phyloP scores from a whole-genome alignment of 2,329 filamentous ascomycete genomes.

The Pseudogymnoascus sp. region DNA sequence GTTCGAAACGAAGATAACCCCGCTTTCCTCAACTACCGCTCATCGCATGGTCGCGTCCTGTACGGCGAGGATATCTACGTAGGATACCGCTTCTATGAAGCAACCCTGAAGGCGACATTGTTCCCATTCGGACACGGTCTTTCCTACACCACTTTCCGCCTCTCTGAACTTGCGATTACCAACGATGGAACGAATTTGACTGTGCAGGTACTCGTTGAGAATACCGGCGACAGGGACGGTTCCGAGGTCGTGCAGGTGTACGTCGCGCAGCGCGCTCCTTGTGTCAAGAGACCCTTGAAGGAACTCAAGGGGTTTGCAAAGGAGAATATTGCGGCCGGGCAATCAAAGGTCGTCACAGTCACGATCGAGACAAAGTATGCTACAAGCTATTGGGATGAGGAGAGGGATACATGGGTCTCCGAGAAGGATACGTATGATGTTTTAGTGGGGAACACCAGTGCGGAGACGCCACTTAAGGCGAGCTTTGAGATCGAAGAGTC shows the following conservation, averaged over 20 bases:
- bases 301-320: constrained; percentile 61
- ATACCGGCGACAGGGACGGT: constrained; percentile 47
- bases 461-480: constrained; percentile 39
- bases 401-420: constrained; percentile 53
- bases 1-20: constrained; percentile 48
- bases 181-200: constrained; percentile 42
- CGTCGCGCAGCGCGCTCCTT: constrained; percentile 41
- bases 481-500: constrained; percentile 51
- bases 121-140: constrained; percentile 54
- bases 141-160: constrained; percentile 61
- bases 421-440: constrained; percentile 59
- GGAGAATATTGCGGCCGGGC: constrained; percentile 50
- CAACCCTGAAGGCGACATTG: constrained; percentile 26
- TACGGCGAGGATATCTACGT: constrained; percentile 59
- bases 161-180: constrained; percentile 35
- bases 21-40: constrained; percentile 47
- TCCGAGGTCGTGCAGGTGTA: constrained; percentile 52
- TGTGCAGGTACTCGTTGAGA: constrained; percentile 44
- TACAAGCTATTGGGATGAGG: constrained; percentile 63
- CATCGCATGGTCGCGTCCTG: constrained; percentile 48
- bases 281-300: constrained; percentile 47
- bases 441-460: constrained; percentile 50
- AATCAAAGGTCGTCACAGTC: constrained; percentile 49
- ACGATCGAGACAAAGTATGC: constrained; percentile 54
- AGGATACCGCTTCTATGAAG: constrained; percentile 55